These are phyloP conservation scores for Rhodotorula graminis DNA, from an alignment of 768 basidiomycete genomes.

Conservation along the genomic window DNA sequence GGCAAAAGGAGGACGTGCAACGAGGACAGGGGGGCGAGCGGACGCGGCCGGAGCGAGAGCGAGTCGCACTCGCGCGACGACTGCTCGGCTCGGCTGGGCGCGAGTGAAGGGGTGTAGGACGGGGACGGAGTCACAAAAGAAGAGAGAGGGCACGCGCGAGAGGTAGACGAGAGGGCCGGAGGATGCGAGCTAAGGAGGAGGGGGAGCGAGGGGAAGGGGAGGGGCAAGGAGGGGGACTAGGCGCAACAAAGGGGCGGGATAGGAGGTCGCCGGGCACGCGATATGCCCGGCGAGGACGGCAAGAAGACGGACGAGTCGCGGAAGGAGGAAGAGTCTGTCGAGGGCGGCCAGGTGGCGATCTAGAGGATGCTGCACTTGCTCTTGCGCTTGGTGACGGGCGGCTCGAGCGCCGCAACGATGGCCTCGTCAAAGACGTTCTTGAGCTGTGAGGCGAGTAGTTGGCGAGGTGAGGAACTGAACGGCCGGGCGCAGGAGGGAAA, in stretches of 20 bases:
- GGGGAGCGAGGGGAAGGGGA: too few species aligned
- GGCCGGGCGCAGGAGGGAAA: background rate
- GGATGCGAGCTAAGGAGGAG: background rate
- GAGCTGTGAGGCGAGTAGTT: constrained; percentile 48
- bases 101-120: background rate
- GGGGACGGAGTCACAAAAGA: background rate
- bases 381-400: constrained; percentile 81
- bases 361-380: constrained; percentile 79
- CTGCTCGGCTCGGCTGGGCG: too few species aligned
- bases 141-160: background rate
- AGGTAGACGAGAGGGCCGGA: background rate
- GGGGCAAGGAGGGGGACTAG: background rate
- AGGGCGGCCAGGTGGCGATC: constrained; percentile 40
- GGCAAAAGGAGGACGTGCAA: background rate
- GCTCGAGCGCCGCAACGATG: constrained; percentile 96
- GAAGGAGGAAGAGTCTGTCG: background rate
- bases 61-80: too few species aligned
- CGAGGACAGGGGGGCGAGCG: background rate
- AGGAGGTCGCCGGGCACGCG: background rate
- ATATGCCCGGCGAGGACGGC: background rate
- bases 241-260: background rate
- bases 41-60: background rate
- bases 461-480: background rate
- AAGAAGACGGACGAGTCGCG: background rate
- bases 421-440: constrained; percentile 99